These are phyloP conservation scores for Yamadazyma trypodendri DNA, from an alignment of 1,139 yeast species.

Conservation along the genomic window DNA sequence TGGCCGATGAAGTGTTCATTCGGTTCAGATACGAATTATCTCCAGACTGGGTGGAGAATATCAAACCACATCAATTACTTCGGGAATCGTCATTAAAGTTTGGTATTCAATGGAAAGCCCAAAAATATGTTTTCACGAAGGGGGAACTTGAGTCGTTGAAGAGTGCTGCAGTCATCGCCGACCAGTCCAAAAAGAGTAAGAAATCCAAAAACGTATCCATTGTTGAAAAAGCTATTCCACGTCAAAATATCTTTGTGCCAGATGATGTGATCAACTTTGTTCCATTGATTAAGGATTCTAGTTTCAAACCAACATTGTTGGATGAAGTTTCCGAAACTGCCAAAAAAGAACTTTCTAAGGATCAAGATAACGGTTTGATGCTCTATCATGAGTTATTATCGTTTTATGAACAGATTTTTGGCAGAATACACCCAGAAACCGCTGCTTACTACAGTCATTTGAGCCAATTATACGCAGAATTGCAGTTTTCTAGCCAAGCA, in stretches of 20 bases:
- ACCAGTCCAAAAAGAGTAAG: slow-evolving; percentile 25
- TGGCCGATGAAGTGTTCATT: slow-evolving; percentile 50
- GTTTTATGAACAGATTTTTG: slow-evolving; percentile 81
- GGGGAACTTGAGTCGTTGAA: slow-evolving; percentile 41
- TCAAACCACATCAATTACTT: slow-evolving; percentile 50
- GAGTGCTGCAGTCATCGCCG: slow-evolving; percentile 6
- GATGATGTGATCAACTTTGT: slow-evolving; percentile 67
- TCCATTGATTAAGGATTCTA: slow-evolving; percentile 73
- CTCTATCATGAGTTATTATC: slow-evolving; percentile 69
- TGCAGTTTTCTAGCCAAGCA: slow-evolving; percentile 59
- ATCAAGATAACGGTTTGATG: slow-evolving; percentile 50
- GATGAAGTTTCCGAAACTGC: slow-evolving; percentile 81
- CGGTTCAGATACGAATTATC: slow-evolving; percentile 66
- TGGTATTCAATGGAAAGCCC: slow-evolving; percentile 85
- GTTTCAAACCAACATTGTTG: slow-evolving; percentile 63
- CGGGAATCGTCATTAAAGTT: slow-evolving; percentile 74
- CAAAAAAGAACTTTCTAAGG: slow-evolving; percentile 46
- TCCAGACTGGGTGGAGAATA: slow-evolving; percentile 41
- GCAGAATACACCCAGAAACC: slow-evolving; percentile 76
- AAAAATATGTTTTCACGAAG: slow-evolving; percentile 48
- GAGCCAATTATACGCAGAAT: slow-evolving; percentile 66
- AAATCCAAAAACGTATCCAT: slow-evolving; percentile 32
- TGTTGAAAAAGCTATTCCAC: slow-evolving; percentile 21
- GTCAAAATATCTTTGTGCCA: slow-evolving; percentile 47
- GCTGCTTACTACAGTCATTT: slow-evolving; percentile 66